Percentiles rank a stretch among this genome's conserved stretches.
Conservation (phyloP, 306 rosid species). For the Vigna angularis region DNA sequence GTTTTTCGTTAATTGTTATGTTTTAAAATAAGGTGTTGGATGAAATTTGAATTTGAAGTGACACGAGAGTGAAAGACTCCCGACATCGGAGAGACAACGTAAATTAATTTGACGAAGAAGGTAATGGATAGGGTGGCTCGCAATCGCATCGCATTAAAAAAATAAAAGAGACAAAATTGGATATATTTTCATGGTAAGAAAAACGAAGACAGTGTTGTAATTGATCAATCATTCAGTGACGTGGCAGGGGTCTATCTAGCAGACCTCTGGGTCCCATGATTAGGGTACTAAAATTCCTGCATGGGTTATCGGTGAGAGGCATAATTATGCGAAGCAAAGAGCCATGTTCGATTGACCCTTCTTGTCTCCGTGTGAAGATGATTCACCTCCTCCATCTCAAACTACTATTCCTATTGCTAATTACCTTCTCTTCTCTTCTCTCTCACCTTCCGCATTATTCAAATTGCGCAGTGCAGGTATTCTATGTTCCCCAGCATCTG, state of each 20-base stretch:
- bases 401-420: not conserved
- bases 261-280: slow-evolving; percentile 58
- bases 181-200: slow-evolving; percentile 35
- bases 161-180: slow-evolving; percentile 19
- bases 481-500: slow-evolving; percentile 73
- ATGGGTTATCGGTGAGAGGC: slow-evolving; percentile 54
- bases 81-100: not conserved
- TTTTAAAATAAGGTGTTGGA: not conserved
- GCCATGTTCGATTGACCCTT: slow-evolving; percentile 71
- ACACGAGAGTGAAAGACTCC: not conserved
- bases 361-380: slow-evolving; percentile 65
- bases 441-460: slow-evolving; percentile 1
- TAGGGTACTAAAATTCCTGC: slow-evolving; percentile 49
- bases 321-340: slow-evolving; percentile 49
- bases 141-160: slow-evolving; percentile 8
- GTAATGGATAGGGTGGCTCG: slow-evolving; percentile 34
- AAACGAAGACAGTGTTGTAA: slow-evolving; percentile 63
- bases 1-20: not conserved
- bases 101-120: slow-evolving; percentile 27
- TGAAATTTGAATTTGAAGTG: slow-evolving; percentile 15
- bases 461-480: slow-evolving; percentile 70
- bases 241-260: slow-evolving; percentile 45
- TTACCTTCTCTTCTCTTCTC: not conserved
- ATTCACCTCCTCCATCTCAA: slow-evolving; percentile 45
- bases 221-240: slow-evolving; percentile 64